Evolutionary conservation across 805 yeast species (phyloP).

Genomic region (Saturnispora ahearnii): DNA sequence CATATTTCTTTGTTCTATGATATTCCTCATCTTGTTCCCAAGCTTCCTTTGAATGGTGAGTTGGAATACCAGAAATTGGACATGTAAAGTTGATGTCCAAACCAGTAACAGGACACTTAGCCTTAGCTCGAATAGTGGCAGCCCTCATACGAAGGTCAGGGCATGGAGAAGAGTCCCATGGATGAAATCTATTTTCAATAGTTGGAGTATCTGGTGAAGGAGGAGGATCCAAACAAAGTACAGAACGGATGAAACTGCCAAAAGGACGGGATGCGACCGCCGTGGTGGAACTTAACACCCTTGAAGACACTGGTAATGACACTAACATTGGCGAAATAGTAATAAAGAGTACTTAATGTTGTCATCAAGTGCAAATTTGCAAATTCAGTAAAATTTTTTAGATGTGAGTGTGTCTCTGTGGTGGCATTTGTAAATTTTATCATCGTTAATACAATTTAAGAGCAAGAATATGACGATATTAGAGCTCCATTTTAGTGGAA

Average conservation of each 20-base stretch:
- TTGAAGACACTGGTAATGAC: background rate
- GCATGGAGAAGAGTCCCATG: conserved; percentile 89
- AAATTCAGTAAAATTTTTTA: background rate
- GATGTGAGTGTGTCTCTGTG: background rate
- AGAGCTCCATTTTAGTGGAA: conserved; percentile 2
- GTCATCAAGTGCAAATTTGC: background rate
- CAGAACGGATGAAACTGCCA: conserved; percentile 30
- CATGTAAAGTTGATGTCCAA: conserved; percentile 77
- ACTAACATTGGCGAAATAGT: background rate
- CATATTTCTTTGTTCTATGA: conserved; percentile 58
- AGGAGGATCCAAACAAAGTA: conserved; percentile 47
- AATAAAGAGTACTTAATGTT: background rate
- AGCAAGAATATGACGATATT: background rate
- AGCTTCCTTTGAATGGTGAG: conserved; percentile 84
- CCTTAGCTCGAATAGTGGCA: conserved; percentile 78
- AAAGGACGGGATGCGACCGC: conserved; percentile 16
- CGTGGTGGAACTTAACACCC: background rate
- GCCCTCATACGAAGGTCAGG: conserved; percentile 86
- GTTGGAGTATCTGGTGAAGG: conserved; percentile 60
- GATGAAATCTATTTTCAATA: conserved; percentile 63
- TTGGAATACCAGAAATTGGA: conserved; percentile 92
- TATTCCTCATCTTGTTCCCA: conserved; percentile 77
- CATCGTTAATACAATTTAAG: background rate
- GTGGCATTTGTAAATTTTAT: too few species aligned
- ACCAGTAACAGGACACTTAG: conserved; percentile 84